Percentiles rank a stretch among this genome's conserved stretches.
Conservation (phyloP, 495 filamentous ascomycete genomes). For the Neurospora sp. region DNA sequence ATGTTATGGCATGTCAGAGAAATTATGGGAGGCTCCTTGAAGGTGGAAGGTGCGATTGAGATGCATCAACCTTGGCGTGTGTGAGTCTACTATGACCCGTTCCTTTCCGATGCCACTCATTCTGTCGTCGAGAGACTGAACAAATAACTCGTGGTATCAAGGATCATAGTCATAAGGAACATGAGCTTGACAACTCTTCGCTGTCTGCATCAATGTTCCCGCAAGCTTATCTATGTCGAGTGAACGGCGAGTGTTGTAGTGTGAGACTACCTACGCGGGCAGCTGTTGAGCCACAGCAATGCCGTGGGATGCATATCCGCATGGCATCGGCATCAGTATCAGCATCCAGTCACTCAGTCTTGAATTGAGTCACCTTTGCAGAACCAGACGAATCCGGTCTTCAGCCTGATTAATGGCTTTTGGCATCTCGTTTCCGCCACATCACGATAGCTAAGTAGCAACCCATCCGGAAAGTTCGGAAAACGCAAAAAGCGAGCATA, state of each 20-base stretch:
- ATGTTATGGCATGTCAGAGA: background rate
- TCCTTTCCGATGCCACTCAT: background rate
- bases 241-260: background rate
- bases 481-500: background rate
- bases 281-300: background rate
- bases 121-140: background rate
- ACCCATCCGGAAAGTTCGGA: background rate
- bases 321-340: background rate
- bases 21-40: background rate
- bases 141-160: background rate
- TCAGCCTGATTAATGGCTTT: background rate
- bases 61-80: background rate
- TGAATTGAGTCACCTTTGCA: background rate
- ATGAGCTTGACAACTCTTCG: background rate
- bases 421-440: background rate
- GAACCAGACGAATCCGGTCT: background rate
- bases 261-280: background rate
- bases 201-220: background rate
- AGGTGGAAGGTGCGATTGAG: background rate
- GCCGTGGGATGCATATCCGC: background rate
- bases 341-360: background rate
- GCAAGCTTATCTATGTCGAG: background rate
- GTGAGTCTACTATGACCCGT: no score
- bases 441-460: background rate
- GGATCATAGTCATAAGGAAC: background rate